Percentiles rank a stretch among this genome's conserved stretches.
Evolutionary conservation across 306 rosid species (phyloP).

Genomic region (barrel medic (Medicago truncatula)): MtrunA17r5.0-ANR NC_053043.1:14404501-14405000

Average conservation of each 20-base stretch:
- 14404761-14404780: too few relatives aligned
- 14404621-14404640: neutral
- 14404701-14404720: neutral
- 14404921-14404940: neutral
- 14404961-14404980: neutral
- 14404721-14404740: neutral
- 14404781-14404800: neutral
- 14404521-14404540: slow-evolving; percentile 29
- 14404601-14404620: neutral
- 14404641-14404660: too few relatives aligned
- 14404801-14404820: neutral
- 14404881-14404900: neutral
- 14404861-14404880: neutral
- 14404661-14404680: neutral
- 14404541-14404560: slow-evolving; percentile 17
- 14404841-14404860: neutral
- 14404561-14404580: neutral
- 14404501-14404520: slow-evolving; percentile 1
- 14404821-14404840: neutral
- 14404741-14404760: neutral
- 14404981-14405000: too few relatives aligned
- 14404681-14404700: neutral
- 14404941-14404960: neutral
- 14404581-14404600: neutral
- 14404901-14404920: neutral